Percentiles rank a stretch among this genome's conserved stretches.
These are phyloP conservation scores for Diaporthe destruens DNA, from an alignment of 2,329 filamentous ascomycete species.

Conservation along the genomic window DNA sequence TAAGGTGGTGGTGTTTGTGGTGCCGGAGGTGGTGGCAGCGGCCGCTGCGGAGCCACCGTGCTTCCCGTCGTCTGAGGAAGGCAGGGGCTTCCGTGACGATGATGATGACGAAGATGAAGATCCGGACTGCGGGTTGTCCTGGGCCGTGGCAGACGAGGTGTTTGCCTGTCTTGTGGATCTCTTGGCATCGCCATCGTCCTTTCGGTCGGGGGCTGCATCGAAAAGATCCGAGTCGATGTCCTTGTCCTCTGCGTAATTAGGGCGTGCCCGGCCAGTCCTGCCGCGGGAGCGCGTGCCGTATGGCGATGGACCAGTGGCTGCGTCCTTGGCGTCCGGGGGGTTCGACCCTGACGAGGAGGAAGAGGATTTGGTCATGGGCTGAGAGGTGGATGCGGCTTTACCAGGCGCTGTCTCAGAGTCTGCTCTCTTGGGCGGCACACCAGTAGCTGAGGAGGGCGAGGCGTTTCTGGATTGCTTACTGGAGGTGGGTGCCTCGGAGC, in stretches of 20 bases:
- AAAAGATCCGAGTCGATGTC: constrained; percentile 89
- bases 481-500: constrained; percentile 45
- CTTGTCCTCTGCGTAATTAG: constrained; percentile 95
- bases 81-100: constrained; percentile 48
- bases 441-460: constrained; percentile 46
- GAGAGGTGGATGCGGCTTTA: constrained; percentile 49
- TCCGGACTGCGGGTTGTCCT: constrained; percentile 44
- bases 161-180: constrained; percentile 59
- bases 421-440: constrained; percentile 50
- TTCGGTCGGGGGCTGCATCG: constrained; percentile 72
- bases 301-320: constrained; percentile 69
- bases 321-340: constrained; percentile 60
- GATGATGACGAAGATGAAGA: constrained; percentile 48
- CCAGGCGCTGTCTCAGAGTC: constrained; percentile 46
- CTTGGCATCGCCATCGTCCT: constrained; percentile 66
- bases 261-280: constrained; percentile 81
- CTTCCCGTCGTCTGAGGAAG: constrained; percentile 55
- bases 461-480: constrained; percentile 46
- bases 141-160: constrained; percentile 55
- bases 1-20: constrained; percentile 44
- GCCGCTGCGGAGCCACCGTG: constrained; percentile 49
- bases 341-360: constrained; percentile 61
- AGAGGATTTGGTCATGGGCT: constrained; percentile 63
- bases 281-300: constrained; percentile 97
- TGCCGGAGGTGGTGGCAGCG: constrained; percentile 51